Evolutionary conservation across 441 rosid species (phyloP).

Genomic region (Populus tomentosa): DNA sequence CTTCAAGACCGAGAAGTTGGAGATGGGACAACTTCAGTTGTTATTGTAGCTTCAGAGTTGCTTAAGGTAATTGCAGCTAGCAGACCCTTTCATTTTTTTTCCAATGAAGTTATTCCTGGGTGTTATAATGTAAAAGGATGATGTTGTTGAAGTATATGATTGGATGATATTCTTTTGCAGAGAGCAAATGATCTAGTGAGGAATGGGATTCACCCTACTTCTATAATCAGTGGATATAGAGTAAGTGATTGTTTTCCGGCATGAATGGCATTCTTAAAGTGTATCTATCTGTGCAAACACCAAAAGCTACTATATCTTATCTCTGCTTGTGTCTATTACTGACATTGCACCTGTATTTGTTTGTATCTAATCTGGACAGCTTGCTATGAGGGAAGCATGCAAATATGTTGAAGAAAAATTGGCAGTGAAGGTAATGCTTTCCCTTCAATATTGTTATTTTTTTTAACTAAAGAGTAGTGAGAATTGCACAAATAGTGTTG

Average conservation of each 20-base stretch:
- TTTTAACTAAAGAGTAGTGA: neutral
- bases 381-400: constrained; percentile 99
- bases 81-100: neutral
- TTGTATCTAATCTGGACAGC: constrained; percentile 40
- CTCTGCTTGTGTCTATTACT: neutral
- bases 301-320: neutral
- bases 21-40: constrained; percentile 96
- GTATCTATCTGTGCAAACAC: neutral
- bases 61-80: constrained; percentile 56
- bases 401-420: constrained; percentile 89
- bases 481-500: neutral
- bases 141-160: constrained; percentile 11
- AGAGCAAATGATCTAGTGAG: constrained; percentile 96
- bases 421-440: constrained; percentile 62
- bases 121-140: neutral
- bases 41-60: constrained; percentile 92
- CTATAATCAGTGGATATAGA: constrained; percentile 92
- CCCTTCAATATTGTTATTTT: neutral
- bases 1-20: constrained; percentile 98
- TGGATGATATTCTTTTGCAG: constrained; percentile 31
- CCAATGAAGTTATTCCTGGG: neutral
- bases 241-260: constrained; percentile 35
- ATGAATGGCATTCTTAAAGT: neutral
- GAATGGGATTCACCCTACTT: constrained; percentile 97
- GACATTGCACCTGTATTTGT: neutral